Percentiles rank a stretch among this genome's conserved stretches.
Conservation (phyloP, 2,329 filamentous ascomycete species). For the Chaetomium globosum region DNA sequence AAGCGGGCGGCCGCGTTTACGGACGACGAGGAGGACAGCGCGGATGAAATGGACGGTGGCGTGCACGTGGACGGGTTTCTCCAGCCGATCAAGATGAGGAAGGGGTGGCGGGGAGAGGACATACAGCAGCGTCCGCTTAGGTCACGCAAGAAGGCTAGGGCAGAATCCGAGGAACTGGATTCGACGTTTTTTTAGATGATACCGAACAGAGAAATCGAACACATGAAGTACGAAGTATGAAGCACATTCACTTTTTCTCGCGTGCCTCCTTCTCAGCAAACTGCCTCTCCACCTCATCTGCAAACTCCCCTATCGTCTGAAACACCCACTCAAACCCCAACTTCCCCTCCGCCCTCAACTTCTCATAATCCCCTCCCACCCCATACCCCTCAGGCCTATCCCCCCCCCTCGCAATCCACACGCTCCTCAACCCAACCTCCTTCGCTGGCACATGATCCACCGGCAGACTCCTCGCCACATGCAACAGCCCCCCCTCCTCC, state of each 20-base stretch:
- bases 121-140: constrained; percentile 25
- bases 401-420: constrained; percentile 65
- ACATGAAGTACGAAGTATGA: neutral
- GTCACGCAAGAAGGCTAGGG: constrained; percentile 16
- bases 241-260: neutral
- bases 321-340: constrained; percentile 45
- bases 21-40: constrained; percentile 45
- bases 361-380: constrained; percentile 30
- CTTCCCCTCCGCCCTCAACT: constrained; percentile 37
- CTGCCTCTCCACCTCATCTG: constrained; percentile 47
- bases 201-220: neutral
- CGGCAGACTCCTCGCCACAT: constrained; percentile 68
- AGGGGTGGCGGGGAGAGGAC: constrained; percentile 53
- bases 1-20: constrained; percentile 22
- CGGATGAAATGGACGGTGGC: constrained; percentile 61
- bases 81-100: constrained; percentile 53
- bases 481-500: constrained; percentile 58
- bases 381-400: constrained; percentile 39
- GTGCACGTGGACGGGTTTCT: constrained; percentile 72
- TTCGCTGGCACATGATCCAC: constrained; percentile 69
- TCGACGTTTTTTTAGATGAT: constrained; percentile 7
- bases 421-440: constrained; percentile 60
- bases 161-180: constrained; percentile 21
- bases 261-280: constrained; percentile 36
- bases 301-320: constrained; percentile 46